Percentiles rank a stretch among this genome's conserved stretches.
Conservation (phyloP, 768 basidiomycete species). For the Glaciozyma martinii region DNA sequence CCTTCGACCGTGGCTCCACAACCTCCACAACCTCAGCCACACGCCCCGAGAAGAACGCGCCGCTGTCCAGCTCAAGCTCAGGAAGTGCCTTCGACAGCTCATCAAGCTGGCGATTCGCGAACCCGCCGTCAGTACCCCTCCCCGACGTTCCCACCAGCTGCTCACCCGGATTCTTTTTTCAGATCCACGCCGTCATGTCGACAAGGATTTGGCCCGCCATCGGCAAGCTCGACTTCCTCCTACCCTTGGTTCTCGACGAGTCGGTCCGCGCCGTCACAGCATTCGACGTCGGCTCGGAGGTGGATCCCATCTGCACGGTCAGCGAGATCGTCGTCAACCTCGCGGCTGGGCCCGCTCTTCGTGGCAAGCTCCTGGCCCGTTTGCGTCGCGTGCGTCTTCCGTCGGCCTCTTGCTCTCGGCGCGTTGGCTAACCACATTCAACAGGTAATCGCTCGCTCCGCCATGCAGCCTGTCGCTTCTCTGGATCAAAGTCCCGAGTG, state of each 20-base stretch:
- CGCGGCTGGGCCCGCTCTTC: constrained; percentile 64
- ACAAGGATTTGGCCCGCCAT: constrained; percentile 69
- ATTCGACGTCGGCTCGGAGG: constrained; percentile 42
- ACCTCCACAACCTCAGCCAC: constrained; percentile 61
- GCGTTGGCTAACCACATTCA: constrained; percentile 45
- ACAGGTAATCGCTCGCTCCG: neutral
- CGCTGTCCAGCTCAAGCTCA: constrained; percentile 61
- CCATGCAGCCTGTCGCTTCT: neutral
- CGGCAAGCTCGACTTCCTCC: constrained; percentile 52
- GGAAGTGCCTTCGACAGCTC: constrained; percentile 70
- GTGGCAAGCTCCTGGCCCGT: constrained; percentile 67
- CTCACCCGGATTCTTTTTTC: neutral
- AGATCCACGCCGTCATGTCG: constrained; percentile 62
- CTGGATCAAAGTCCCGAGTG: constrained; percentile 27
- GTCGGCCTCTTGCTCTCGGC: constrained; percentile 58
- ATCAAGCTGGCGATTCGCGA: constrained; percentile 65
- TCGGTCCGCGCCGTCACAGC: constrained; percentile 45
- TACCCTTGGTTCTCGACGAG: neutral
- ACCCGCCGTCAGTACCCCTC: constrained; percentile 50
- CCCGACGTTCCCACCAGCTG: neutral
- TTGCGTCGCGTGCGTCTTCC: constrained; percentile 67
- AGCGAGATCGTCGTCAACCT: constrained; percentile 56
- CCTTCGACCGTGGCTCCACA: constrained; percentile 80
- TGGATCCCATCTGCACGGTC: constrained; percentile 35
- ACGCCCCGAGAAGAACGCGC: constrained; percentile 61